Base-by-base conservation (phyloP, 2,329 filamentous ascomycete genomes). In the Scortechinia acanthostroma region DNA sequence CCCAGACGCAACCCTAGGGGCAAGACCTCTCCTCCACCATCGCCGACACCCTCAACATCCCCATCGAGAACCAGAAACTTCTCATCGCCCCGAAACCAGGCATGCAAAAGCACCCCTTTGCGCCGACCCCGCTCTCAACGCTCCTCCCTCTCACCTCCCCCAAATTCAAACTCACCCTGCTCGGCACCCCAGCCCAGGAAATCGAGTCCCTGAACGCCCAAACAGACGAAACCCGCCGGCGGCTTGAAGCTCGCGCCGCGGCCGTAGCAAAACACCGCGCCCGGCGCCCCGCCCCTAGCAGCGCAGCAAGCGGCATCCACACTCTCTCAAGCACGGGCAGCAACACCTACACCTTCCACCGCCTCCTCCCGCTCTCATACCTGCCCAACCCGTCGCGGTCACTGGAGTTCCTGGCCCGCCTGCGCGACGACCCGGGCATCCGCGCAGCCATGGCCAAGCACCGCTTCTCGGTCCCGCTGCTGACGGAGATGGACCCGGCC, bases 401-500 rank as follows among this genome's bases (percentile, higher is more conserved):
- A 10, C 72, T 81, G 3, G 68, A 74, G 1, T 88, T 91, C 53
- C 76, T 98, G 2, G 72, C 86, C 58, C 78, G 86, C 1, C 73
- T 98, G 3, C 81, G 81, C 51, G 76, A 84, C 49, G 93, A 98
- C 60, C 83, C 88, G 0, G 93, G 93, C 4, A 91, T 98, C 64
- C 83, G 83, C 50, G 72, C 83, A 1, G 76, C 81, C 1, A 98
- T 98, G 93, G 71, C 76, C 15, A 83, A 82, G 54, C 91, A 95
- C 68, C 77, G 82, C 51, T 96, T 95, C 69, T 78, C 76, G 17
- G 93, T 98, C 1, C 84, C 84, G 0, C 64, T 97, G 2, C 72
- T 98, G 21, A 96, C 91, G 0, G 93, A 98, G 65, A 97, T 98
- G 91, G 87, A 98, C 55, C 93, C 93, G 0, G 73, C 83, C 0